phyloP scores from a whole-genome alignment of 1,284 basidiomycete species.

The Ustilago hordei region DNA sequence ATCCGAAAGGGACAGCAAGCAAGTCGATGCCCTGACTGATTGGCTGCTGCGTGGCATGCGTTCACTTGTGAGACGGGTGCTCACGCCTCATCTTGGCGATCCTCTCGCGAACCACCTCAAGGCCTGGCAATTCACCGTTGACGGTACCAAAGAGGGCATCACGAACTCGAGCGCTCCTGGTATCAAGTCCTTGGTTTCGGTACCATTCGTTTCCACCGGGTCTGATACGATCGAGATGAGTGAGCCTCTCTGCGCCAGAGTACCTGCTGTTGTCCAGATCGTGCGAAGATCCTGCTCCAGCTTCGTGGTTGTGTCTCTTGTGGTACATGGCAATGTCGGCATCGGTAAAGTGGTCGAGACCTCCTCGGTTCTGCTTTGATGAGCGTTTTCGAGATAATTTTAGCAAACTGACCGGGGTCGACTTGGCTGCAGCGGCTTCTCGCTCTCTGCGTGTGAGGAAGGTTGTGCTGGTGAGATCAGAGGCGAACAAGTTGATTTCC shows the following conservation, averaged over 20 bases:
- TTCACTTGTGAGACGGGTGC: conserved; percentile 11
- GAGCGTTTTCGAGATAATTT: background rate
- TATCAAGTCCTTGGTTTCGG: conserved; percentile 46
- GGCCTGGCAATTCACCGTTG: conserved; percentile 63
- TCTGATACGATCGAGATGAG: conserved; percentile 40
- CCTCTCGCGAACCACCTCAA: conserved; percentile 66
- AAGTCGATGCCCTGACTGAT: background rate
- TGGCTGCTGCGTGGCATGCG: background rate
- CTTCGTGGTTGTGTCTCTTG: conserved; percentile 38
- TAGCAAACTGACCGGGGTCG: conserved; percentile 1
- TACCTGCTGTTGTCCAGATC: conserved; percentile 44
- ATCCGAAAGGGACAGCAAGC: background rate
- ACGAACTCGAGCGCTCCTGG: conserved; percentile 59
- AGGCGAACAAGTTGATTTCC: conserved; percentile 33
- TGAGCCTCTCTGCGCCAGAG: conserved; percentile 47
- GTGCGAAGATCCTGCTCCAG: conserved; percentile 25
- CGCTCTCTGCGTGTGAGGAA: conserved; percentile 45
- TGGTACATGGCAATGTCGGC: conserved; percentile 52
- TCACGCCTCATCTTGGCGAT: conserved; percentile 39
- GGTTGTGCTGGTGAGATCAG: conserved; percentile 47
- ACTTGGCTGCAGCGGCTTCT: conserved; percentile 42
- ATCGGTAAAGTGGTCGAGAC: conserved; percentile 42
- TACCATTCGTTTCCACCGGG: conserved; percentile 54
- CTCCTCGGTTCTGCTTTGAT: conserved; percentile 17
- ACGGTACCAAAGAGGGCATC: conserved; percentile 69